Conservation (phyloP, 176 grass and related monocot species). For the Cenchrus fungigraminus region DNA sequence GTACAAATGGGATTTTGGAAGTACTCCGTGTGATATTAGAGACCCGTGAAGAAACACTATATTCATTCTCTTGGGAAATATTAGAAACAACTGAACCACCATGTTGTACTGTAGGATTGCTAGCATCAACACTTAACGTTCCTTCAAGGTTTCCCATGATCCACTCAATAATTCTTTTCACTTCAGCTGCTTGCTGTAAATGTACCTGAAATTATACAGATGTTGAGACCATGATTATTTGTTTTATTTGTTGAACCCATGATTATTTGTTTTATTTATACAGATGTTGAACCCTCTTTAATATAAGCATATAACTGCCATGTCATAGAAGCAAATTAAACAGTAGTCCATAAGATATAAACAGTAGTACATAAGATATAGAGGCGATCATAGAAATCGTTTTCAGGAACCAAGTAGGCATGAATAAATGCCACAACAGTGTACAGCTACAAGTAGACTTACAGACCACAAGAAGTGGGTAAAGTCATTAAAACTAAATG, state of each 20-base stretch:
- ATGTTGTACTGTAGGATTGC: slow-evolving; percentile 36
- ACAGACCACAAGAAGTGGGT: slow-evolving; percentile 2
- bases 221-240: slow-evolving; percentile 12
- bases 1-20: slow-evolving; percentile 63
- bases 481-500: slow-evolving; percentile 13
- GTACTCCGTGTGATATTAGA: slow-evolving; percentile 66
- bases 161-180: slow-evolving; percentile 92
- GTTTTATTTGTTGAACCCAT: slow-evolving; percentile 6
- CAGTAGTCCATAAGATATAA: not conserved
- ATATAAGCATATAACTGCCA: not conserved
- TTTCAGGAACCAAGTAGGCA: not conserved
- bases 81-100: slow-evolving; percentile 50
- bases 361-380: no score
- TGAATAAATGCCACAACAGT: not conserved
- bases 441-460: not conserved
- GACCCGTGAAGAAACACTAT: slow-evolving; percentile 52
- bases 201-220: slow-evolving; percentile 79
- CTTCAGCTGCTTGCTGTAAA: slow-evolving; percentile 89
- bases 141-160: slow-evolving; percentile 93
- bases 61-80: slow-evolving; percentile 57
- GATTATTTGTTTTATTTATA: not conserved
- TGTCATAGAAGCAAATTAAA: slow-evolving; percentile 9
- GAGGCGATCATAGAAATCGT: not conserved
- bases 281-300: not conserved
- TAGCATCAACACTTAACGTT: slow-evolving; percentile 55